Base-by-base conservation (phyloP, 768 basidiomycete species). In the Boletus bicolor region DNA sequence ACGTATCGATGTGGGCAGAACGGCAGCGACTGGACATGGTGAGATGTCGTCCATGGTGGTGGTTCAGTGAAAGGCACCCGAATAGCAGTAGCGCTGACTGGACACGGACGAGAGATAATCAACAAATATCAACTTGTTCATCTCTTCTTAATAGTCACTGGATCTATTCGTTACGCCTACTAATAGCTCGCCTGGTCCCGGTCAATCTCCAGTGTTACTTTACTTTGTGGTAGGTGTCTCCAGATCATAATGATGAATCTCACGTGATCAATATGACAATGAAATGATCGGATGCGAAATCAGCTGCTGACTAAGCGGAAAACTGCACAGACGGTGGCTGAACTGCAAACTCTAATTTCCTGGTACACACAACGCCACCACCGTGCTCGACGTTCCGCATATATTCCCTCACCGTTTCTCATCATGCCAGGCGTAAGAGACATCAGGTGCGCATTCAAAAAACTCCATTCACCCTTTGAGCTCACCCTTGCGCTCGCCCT, bases 371-470 rank as follows among this genome's bases (percentile, higher is more conserved):
- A 28, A 66, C 77, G 75, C 73, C 76, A 75, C 76, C 43, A 75
- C 76, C 77, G 78, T 76, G 74, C 74, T 75, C 74, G 75, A 75
- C 71, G 64, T 63, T 19, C 68, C 73, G 72, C 76, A 66, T 75
- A 59, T 61, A 65, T 65, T 68, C 73, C 28, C 17, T 44, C 42
- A 15, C 44, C 44, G 17, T 30, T 28, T 75, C 45, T 41, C 76
- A 84, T 73, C 73, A 89, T 89, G 87, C 87, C 87, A 70, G 86
- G 86, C 77, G 87, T 89, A 79, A 78, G 87, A 80, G 87, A 89
- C 73, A 83, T 89, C 68, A 86, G 86, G 87, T 88, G 63, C 64
- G 51, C 34, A 38, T 4, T 45, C 32, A 51, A 44, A 48, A 10
- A 11, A 19, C 35, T 12, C 30, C 38, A 54, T 47, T 26, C 26